Evolutionary conservation across 2,329 filamentous ascomycete genomes (phyloP).

Genomic region (Plectosphaerella sp.): DNA sequence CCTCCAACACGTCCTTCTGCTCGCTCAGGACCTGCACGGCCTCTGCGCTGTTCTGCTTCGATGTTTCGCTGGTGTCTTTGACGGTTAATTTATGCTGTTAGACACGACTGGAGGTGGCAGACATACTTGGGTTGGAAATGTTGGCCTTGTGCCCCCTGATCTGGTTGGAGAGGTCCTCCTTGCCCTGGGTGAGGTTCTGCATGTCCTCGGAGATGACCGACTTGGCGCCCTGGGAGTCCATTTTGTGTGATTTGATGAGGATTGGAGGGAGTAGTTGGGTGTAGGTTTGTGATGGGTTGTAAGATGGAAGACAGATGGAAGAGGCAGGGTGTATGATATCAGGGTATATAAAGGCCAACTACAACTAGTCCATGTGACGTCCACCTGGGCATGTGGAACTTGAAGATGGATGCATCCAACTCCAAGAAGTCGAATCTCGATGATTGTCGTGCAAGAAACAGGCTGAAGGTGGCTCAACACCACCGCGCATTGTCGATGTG

Average conservation of each 20-base stretch:
- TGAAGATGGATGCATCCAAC: too few species aligned
- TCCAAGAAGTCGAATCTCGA: too few species aligned
- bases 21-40: slow-evolving; percentile 34
- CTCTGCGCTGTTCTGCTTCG: slow-evolving; percentile 37
- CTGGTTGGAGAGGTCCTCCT: slow-evolving; percentile 19
- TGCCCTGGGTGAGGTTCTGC: slow-evolving; percentile 28
- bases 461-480: too few species aligned
- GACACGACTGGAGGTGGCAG: not conserved
- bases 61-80: slow-evolving; percentile 36
- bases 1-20: not conserved
- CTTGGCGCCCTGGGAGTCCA: slow-evolving; percentile 31
- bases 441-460: too few species aligned
- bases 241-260: slow-evolving; percentile 6
- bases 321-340: not conserved
- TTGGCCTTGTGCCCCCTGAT: slow-evolving; percentile 41
- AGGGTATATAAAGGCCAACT: too few species aligned
- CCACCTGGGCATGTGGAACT: too few species aligned
- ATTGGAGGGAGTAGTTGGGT: not conserved
- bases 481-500: too few species aligned
- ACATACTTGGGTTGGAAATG: slow-evolving; percentile 39
- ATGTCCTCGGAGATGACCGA: slow-evolving; percentile 35
- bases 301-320: not conserved
- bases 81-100: not conserved
- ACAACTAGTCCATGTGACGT: too few species aligned
- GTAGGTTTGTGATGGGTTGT: too few species aligned